A percentile compares a stretch with the other conserved stretches of the same genome.
These are phyloP conservation scores for Penicillium bialowiezense DNA, from an alignment of 495 filamentous ascomycete species.

Conservation along the genomic window DNA sequence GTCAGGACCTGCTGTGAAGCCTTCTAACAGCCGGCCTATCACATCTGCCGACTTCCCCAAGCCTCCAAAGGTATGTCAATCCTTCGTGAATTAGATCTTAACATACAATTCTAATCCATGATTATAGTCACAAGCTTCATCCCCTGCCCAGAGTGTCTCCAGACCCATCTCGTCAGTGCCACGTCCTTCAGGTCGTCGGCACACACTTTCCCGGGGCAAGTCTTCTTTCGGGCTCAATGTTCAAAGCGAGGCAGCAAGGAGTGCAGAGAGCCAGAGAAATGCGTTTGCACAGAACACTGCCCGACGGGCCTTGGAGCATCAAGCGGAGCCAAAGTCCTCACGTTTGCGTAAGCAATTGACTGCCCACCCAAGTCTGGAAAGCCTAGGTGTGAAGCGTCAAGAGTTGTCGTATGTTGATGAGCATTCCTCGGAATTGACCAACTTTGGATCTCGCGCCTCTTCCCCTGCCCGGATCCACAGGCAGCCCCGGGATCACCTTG, in stretches of 20 bases:
- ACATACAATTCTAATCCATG: neutral
- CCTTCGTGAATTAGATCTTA: neutral
- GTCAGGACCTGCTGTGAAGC: constrained; percentile 5
- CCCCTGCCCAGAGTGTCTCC: constrained; percentile 5
- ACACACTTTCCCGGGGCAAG: constrained; percentile 19
- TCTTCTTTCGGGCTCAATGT: constrained; percentile 18
- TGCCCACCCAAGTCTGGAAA: constrained; percentile 38
- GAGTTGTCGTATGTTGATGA: constrained; percentile 27
- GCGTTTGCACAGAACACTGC: constrained; percentile 14
- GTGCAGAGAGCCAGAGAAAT: constrained; percentile 14
- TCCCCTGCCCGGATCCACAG: constrained; percentile 30
- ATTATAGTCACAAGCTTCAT: neutral
- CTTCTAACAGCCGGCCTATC: constrained; percentile 4
- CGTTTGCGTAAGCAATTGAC: constrained; percentile 33
- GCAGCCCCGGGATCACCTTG: constrained; percentile 64
- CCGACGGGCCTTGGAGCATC: constrained; percentile 17
- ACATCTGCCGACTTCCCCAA: constrained; percentile 5
- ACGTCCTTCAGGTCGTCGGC: constrained; percentile 14
- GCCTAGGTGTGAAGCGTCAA: constrained; percentile 31
- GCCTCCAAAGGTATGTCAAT: constrained; percentile 2
- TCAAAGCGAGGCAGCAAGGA: constrained; percentile 6
- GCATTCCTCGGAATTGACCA: constrained; percentile 16
- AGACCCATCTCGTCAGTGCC: constrained; percentile 12
- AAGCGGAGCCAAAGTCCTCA: constrained; percentile 22
- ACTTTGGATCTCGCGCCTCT: constrained; percentile 30